These are phyloP conservation scores for Saccharomyces hybrid DNA, from an alignment of 1,139 yeast genomes.

Conservation along the genomic window DNA sequence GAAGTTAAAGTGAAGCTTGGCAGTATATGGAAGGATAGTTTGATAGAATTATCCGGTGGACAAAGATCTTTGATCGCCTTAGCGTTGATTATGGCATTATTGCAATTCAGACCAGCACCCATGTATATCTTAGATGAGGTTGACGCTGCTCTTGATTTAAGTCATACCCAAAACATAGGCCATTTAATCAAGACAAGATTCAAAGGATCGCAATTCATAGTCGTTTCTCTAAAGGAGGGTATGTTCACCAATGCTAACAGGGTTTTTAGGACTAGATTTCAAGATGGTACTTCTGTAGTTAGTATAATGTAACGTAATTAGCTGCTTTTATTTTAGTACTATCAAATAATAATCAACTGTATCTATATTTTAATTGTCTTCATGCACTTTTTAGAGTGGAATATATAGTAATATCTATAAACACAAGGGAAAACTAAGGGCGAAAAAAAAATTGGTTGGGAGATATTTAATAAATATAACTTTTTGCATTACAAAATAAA, in stretches of 20 bases:
- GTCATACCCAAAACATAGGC: slow-evolving; percentile 97
- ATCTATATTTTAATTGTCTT: background rate
- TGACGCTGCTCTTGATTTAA: slow-evolving; percentile 94
- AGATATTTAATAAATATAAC: no score
- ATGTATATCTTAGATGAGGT: slow-evolving; percentile 97
- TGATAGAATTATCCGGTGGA: slow-evolving; percentile 95
- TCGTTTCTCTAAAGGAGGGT: slow-evolving; percentile 94
- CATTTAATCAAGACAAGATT: slow-evolving; percentile 91
- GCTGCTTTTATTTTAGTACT: background rate
- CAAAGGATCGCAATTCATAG: slow-evolving; percentile 92
- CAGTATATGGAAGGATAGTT: slow-evolving; percentile 89
- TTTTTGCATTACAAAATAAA: background rate
- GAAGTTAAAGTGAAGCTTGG: slow-evolving; percentile 91
- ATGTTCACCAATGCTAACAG: slow-evolving; percentile 97
- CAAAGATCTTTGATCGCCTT: slow-evolving; percentile 91
- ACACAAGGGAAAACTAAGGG: background rate
- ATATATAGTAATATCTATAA: background rate
- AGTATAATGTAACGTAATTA: slow-evolving; percentile 38
- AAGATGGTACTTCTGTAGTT: slow-evolving; percentile 94
- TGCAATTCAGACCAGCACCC: slow-evolving; percentile 96
- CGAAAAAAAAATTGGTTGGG: background rate
- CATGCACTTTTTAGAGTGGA: no score
- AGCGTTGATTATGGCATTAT: slow-evolving; percentile 79
- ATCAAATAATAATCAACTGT: background rate
- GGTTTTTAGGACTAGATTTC: slow-evolving; percentile 87